These are phyloP conservation scores for Brassica cretica DNA, from an alignment of 345 rosid species.

Conservation along the genomic window DNA sequence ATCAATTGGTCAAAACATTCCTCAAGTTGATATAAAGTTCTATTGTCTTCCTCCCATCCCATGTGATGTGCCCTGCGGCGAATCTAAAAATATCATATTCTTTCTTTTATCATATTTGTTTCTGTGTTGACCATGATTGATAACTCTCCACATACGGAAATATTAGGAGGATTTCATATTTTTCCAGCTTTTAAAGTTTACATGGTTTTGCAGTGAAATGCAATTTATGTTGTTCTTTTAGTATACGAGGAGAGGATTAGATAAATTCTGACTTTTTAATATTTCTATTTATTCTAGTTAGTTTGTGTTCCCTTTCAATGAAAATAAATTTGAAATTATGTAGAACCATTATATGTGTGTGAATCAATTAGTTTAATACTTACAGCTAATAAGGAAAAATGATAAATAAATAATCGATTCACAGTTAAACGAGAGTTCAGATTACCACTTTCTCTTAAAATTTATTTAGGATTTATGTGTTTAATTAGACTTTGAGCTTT, in stretches of 20 bases:
- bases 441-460: not conserved
- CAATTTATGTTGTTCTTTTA: no score
- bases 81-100: not conserved
- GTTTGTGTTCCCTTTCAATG: not conserved
- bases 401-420: not conserved
- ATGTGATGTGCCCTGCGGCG: no score
- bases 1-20: conserved; percentile 22
- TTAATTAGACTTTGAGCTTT: not conserved
- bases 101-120: not conserved
- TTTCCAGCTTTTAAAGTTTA: no score
- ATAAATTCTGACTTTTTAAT: no score
- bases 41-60: not conserved
- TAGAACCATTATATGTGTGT: not conserved
- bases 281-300: not conserved
- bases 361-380: not conserved
- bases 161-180: no score
- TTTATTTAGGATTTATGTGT: not conserved
- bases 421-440: not conserved
- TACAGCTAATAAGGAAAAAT: not conserved
- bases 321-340: not conserved
- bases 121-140: no score
- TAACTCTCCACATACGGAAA: no score
- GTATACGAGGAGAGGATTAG: no score
- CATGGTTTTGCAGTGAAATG: no score
- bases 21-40: conserved; percentile 7